Conservation (phyloP, 1,284 basidiomycete genomes). For the Tilletia setariae region DNA sequence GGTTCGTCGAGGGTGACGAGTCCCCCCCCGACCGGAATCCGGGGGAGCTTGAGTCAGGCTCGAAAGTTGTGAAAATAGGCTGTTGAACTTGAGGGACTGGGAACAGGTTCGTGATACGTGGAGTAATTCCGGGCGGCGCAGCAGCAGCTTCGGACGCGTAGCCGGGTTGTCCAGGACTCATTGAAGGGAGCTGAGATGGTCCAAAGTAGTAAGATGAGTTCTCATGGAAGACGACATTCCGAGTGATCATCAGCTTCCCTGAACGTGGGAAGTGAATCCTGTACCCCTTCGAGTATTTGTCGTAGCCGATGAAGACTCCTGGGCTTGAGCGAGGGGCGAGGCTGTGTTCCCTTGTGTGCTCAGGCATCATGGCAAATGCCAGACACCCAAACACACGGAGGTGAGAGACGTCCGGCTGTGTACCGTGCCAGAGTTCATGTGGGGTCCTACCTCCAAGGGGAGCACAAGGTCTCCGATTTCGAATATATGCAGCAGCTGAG, state of each 20-base stretch:
- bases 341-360: neutral
- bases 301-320: slow-evolving; percentile 14
- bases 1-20: no score
- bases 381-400: slow-evolving; percentile 13
- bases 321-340: no score
- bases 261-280: neutral
- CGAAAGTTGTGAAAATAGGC: no score
- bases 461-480: neutral
- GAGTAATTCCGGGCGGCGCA: no score
- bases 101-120: no score
- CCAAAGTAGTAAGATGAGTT: neutral
- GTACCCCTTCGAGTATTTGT: slow-evolving; percentile 1
- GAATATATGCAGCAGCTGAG: slow-evolving; percentile 7
- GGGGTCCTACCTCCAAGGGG: neutral
- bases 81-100: no score
- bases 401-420: neutral
- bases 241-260: neutral
- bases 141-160: no score
- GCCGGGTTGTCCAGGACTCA: no score
- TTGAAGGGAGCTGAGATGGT: no score
- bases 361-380: slow-evolving; percentile 2
- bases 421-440: slow-evolving; percentile 9
- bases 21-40: no score
- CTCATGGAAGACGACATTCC: slow-evolving; percentile 11
- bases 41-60: no score